Evolutionary conservation across 768 basidiomycete genomes (phyloP), one percentile per base, ranked within the genome.

Genomic region (Mycena belliarum): DNA sequence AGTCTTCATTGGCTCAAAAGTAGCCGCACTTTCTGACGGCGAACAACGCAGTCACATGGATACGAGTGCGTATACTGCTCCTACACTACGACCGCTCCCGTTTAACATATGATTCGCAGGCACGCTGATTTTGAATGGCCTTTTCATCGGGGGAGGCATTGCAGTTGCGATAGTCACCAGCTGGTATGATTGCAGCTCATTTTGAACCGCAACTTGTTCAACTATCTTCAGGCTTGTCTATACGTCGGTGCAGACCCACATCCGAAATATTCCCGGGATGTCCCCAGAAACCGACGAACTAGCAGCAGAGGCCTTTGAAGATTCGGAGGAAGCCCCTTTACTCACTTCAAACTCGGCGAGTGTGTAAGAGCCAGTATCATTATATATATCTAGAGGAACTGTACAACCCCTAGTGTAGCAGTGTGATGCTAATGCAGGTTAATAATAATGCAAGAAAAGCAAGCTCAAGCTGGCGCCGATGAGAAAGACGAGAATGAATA

Each of bases 371-470:
- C 21, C 6, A 6, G 12, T 18, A 37, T n/a, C 9, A 7, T 46
- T 6, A n/a, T 23, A 48, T 49, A 18, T 55, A 49, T 40, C 24
- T 25, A 41, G 38, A 43, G 14, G 16, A n/a, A 21, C 24, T 49
- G 29, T 56, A 52, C 54, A 48, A 50, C 47, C 20, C 43, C 32
- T 32, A 28, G 8, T 29, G 20, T 50, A 32, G 25, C 55, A n/a
- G n/a, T n/a, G n/a, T n/a, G n/a, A n/a, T n/a, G n/a, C n/a, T n/a
- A n/a, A 55, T 47, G 50, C 53, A 49, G 38, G 63, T 76, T 75
- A 92, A 74, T 97, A 98, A 73, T 89, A 88, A 72, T 98, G 95
- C 65, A 98, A 73, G 81, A 98, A 99, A 43, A 99, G 77, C 62
- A 99, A 71, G 46, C 93, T 93, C 63, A 97, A 72, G 71, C 90